phyloP scores from a whole-genome alignment of 2,329 filamentous ascomycete genomes.

The Fonsecaea pedrosoi region DNA sequence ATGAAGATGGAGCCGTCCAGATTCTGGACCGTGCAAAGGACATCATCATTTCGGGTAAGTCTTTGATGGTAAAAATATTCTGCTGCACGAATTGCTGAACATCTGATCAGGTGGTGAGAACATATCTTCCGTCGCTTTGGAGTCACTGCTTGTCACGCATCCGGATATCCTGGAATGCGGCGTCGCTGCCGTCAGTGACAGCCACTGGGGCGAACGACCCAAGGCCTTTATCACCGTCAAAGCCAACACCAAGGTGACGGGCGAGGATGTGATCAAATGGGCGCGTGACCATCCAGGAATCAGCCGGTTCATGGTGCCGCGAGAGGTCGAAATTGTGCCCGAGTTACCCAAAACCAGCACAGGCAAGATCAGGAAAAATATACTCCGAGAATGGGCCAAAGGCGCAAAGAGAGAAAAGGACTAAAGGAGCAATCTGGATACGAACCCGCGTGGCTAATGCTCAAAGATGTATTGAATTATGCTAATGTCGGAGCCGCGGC shows the following conservation, averaged over 20 bases:
- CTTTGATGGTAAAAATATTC: background rate
- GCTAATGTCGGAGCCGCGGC: background rate
- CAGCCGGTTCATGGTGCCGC: conserved; percentile 85
- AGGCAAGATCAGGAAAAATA: conserved; percentile 95
- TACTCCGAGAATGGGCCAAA: conserved; percentile 84
- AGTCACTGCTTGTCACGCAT: conserved; percentile 86
- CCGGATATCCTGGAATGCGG: conserved; percentile 89
- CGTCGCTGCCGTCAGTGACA: conserved; percentile 84
- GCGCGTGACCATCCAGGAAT: conserved; percentile 80
- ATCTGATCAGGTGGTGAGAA: conserved; percentile 79
- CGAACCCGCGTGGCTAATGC: background rate
- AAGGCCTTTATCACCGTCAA: conserved; percentile 91
- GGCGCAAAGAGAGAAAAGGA: conserved; percentile 49
- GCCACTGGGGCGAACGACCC: conserved; percentile 94
- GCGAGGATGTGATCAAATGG: conserved; percentile 81
- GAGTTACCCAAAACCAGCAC: conserved; percentile 97
- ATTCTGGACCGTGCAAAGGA: conserved; percentile 95
- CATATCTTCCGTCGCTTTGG: conserved; percentile 90
- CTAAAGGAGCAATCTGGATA: background rate
- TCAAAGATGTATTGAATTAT: background rate
- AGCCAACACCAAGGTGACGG: conserved; percentile 64
- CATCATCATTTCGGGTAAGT: conserved; percentile 90
- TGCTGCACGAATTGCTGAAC: conserved; percentile 1
- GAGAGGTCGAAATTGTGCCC: conserved; percentile 75
- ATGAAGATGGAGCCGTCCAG: conserved; percentile 86